Conservation (phyloP, 2,329 filamentous ascomycete species). For the Apiospora malaysiana region DNA sequence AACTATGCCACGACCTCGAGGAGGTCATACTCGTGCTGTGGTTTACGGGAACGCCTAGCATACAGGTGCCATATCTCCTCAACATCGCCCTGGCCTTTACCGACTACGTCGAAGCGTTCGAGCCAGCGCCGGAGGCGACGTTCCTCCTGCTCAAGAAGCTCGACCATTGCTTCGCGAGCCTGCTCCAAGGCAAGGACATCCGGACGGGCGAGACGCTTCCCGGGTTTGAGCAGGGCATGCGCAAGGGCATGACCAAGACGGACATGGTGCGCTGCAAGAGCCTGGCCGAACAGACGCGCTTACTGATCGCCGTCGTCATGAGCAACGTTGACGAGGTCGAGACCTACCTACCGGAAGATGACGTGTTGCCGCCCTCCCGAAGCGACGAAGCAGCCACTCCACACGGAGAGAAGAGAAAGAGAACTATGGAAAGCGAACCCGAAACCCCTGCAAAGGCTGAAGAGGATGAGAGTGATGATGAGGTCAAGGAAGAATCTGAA, state of each 20-base stretch:
- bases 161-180: conserved; percentile 80
- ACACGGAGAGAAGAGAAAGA: conserved; percentile 14
- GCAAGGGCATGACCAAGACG: conserved; percentile 73
- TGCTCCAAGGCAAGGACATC: conserved; percentile 71
- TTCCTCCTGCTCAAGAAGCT: conserved; percentile 78
- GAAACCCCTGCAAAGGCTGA: conserved; percentile 15
- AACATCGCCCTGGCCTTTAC: conserved; percentile 76
- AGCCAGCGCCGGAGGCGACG: conserved; percentile 68
- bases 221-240: conserved; percentile 67
- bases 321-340: conserved; percentile 56
- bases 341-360: conserved; percentile 35
- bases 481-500: conserved; percentile 23
- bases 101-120: conserved; percentile 75
- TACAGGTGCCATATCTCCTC: conserved; percentile 86
- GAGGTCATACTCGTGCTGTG: conserved; percentile 80
- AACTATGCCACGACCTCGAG: conserved; percentile 77
- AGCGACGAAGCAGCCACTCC: background rate
- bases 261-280: conserved; percentile 90
- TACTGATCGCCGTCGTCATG: conserved; percentile 73
- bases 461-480: conserved; percentile 26
- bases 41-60: conserved; percentile 80
- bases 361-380: background rate
- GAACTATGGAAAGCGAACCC: background rate
- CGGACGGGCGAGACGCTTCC: conserved; percentile 70
- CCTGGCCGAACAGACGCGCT: conserved; percentile 76